Percentiles rank a stretch among this genome's conserved stretches.
Evolutionary conservation across 192 early-diverging fungal species (phyloP).

Genomic region (Ambispora gerdemannii): DNA sequence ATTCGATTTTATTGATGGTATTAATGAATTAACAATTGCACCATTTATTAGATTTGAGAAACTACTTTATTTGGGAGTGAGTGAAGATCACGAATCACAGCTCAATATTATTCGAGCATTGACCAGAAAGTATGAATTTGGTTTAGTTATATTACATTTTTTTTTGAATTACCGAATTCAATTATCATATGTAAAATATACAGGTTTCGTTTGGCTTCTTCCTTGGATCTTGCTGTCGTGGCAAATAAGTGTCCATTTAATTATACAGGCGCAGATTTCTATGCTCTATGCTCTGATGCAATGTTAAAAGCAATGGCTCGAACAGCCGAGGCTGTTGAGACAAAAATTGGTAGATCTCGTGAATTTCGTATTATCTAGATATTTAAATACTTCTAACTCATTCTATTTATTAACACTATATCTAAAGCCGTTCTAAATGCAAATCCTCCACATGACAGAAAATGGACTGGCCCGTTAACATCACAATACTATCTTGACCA

Average conservation of each 20-base stretch:
- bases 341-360: conserved; percentile 41
- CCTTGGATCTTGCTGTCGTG: conserved; percentile 67
- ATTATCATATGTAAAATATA: neutral
- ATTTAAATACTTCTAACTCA: neutral
- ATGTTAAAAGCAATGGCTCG: conserved; percentile 95
- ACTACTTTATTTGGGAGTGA: conserved; percentile 94
- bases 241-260: conserved; percentile 87
- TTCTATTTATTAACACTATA: neutral
- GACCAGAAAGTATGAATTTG: conserved; percentile 73
- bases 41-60: conserved; percentile 83
- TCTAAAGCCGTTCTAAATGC: conserved; percentile 34
- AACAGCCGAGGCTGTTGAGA: conserved; percentile 69
- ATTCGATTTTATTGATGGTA: too few species aligned
- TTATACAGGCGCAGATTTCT: conserved; percentile 97
- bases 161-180: neutral
- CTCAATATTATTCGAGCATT: conserved; percentile 87
- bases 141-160: too few species aligned
- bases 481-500: conserved; percentile 91
- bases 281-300: conserved; percentile 96
- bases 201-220: conserved; percentile 82
- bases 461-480: conserved; percentile 65
- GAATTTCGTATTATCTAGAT: neutral
- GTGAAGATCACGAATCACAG: conserved; percentile 81
- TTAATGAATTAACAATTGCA: too few species aligned
- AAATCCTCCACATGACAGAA: conserved; percentile 20